These are phyloP conservation scores for Loxodes magnus DNA, from an alignment of 73 alveolate species.

Conservation along the genomic window DNA sequence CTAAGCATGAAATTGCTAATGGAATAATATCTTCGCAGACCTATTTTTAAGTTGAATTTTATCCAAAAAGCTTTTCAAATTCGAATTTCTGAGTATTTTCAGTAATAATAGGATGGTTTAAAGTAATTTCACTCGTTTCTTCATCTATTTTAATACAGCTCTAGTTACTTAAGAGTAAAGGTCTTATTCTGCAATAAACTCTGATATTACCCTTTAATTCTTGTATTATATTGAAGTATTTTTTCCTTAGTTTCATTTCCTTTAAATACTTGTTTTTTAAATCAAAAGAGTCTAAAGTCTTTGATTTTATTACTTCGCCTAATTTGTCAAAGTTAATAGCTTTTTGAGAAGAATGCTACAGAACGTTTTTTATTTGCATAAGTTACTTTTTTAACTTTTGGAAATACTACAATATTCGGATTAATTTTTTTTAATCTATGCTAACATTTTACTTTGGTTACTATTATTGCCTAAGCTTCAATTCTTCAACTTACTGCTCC, in stretches of 20 bases:
- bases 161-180: slow-evolving; percentile 21
- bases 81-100: slow-evolving; percentile 11
- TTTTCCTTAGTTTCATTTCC: background rate
- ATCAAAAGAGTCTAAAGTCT: no score
- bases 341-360: no score
- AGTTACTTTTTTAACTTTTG: no score
- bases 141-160: background rate
- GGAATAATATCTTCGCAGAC: slow-evolving; percentile 1
- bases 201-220: slow-evolving; percentile 83
- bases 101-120: background rate
- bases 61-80: slow-evolving; percentile 8
- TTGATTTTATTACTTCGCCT: no score
- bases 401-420: no score
- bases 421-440: no score
- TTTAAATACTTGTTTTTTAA: no score
- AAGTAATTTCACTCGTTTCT: background rate
- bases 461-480: no score
- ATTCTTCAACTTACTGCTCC: no score
- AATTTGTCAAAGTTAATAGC: no score
- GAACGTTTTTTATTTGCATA: no score
- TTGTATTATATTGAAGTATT: slow-evolving; percentile 44
- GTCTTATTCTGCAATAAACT: slow-evolving; percentile 87
- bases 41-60: background rate
- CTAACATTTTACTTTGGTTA: no score
- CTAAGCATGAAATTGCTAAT: slow-evolving; percentile 51